These are phyloP conservation scores for Solanum tarapatanum DNA, from an alignment of 257 asterid species.

Conservation along the genomic window DNA sequence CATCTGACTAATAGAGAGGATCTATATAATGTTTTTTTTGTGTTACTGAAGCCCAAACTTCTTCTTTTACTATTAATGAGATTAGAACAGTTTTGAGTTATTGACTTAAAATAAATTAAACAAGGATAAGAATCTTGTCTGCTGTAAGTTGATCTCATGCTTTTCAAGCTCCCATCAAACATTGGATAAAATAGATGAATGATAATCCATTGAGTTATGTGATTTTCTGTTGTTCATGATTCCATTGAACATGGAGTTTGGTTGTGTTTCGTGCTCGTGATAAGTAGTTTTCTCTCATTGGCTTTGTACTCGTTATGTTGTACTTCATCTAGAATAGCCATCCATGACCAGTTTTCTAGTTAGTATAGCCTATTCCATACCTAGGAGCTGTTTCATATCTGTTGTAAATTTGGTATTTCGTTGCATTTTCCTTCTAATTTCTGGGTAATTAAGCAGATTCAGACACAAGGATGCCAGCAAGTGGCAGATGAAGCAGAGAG, in stretches of 20 bases:
- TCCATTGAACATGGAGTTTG: neutral
- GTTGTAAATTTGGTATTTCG: neutral
- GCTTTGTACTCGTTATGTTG: neutral
- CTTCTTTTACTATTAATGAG: neutral
- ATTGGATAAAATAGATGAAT: neutral
- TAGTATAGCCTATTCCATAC: neutral
- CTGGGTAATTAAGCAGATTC: slow-evolving; percentile 37
- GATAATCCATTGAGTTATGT: neutral
- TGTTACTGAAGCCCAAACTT: neutral
- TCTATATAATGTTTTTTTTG: neutral
- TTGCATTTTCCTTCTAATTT: neutral
- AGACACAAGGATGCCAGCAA: slow-evolving; percentile 69
- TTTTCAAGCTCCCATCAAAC: neutral
- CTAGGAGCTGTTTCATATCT: neutral
- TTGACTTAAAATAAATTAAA: neutral
- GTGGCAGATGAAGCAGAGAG: slow-evolving; percentile 66
- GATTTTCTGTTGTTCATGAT: neutral
- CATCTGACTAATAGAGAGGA: neutral
- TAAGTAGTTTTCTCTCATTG: neutral
- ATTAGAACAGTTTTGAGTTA: neutral
- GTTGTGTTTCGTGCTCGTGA: neutral
- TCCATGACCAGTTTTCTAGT: neutral
- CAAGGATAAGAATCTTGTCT: neutral
- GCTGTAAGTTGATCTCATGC: neutral
- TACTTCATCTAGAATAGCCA: neutral